phyloP scores from a whole-genome alignment of 306 rosid genomes.

The Vigna angularis region DNA sequence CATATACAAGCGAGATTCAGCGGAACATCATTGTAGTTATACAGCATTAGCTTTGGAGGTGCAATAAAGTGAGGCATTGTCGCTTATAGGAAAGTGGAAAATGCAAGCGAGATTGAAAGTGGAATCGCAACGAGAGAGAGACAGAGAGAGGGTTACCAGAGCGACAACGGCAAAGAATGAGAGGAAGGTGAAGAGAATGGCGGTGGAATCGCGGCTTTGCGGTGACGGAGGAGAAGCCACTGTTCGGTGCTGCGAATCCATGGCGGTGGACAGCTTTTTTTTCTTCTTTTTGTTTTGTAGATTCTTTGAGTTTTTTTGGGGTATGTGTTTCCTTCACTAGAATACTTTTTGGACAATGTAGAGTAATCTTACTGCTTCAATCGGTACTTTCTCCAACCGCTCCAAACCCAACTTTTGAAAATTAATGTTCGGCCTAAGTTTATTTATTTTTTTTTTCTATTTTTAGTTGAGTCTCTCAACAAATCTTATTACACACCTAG shows the following conservation, averaged over 20 bases:
- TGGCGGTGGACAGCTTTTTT: conserved; percentile 46
- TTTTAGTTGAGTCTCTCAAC: no score
- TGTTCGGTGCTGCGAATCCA: conserved; percentile 64
- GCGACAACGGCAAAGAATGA: conserved; percentile 56
- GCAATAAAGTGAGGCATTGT: not conserved
- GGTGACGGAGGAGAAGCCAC: conserved; percentile 40
- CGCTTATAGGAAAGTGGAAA: not conserved
- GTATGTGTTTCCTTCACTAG: not conserved
- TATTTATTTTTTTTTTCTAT: no score
- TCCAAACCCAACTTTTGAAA: not conserved
- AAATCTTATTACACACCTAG: no score
- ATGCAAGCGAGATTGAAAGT: not conserved
- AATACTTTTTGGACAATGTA: no score
- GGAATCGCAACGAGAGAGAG: not conserved
- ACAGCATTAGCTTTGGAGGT: not conserved
- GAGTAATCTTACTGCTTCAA: no score
- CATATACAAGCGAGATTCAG: not conserved
- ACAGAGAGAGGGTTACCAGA: conserved; percentile 54
- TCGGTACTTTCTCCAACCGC: no score
- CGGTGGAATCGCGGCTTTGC: conserved; percentile 43
- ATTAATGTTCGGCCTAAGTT: not conserved
- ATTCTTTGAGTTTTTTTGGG: not conserved
- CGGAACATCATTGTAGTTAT: not conserved
- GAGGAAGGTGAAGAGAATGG: conserved; percentile 45
- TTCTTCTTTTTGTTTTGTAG: not conserved